A percentile compares a stretch with the other conserved stretches of the same genome.
phyloP scores from a whole-genome alignment of 148 eudicot species.

The Vaccinium myrtillus region DNA sequence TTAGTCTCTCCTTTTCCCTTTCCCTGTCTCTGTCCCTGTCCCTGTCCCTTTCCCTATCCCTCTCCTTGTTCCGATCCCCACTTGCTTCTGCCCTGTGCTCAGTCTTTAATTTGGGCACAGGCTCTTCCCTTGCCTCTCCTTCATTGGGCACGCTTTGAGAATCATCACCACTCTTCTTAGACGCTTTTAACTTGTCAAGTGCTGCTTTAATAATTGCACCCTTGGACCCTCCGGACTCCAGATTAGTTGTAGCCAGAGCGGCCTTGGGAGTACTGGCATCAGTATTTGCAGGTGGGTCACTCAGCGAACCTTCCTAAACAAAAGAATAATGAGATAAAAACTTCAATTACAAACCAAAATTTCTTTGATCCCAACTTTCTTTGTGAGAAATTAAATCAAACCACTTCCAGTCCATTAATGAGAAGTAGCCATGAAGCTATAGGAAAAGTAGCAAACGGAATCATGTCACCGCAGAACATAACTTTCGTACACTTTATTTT shows the following conservation, averaged over 20 bases:
- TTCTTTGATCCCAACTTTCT: background rate
- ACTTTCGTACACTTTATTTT: background rate
- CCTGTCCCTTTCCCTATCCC: conserved; percentile 54
- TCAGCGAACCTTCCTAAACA: conserved; percentile 54
- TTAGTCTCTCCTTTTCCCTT: conserved; percentile 47
- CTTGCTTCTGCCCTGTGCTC: conserved; percentile 55
- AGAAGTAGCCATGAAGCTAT: background rate
- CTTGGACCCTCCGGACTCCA: conserved; percentile 51
- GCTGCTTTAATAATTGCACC: conserved; percentile 48
- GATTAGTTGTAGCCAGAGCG: conserved; percentile 28
- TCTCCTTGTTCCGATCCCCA: conserved; percentile 59
- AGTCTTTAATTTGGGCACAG: conserved; percentile 34
- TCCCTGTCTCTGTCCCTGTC: conserved; percentile 66
- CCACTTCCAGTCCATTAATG: background rate
- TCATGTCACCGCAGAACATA: background rate
- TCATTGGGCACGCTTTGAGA: conserved; percentile 36
- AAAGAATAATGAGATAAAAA: background rate
- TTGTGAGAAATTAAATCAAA: background rate
- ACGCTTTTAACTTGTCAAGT: conserved; percentile 57
- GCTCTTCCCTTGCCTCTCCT: conserved; percentile 57
- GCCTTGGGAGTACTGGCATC: conserved; percentile 43
- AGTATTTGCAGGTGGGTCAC: conserved; percentile 41
- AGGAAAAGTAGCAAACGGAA: background rate
- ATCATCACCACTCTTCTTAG: conserved; percentile 70
- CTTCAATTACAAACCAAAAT: background rate